Conservation (phyloP, 2,329 filamentous ascomycete species). For the Cordyceps farinosa region DNA sequence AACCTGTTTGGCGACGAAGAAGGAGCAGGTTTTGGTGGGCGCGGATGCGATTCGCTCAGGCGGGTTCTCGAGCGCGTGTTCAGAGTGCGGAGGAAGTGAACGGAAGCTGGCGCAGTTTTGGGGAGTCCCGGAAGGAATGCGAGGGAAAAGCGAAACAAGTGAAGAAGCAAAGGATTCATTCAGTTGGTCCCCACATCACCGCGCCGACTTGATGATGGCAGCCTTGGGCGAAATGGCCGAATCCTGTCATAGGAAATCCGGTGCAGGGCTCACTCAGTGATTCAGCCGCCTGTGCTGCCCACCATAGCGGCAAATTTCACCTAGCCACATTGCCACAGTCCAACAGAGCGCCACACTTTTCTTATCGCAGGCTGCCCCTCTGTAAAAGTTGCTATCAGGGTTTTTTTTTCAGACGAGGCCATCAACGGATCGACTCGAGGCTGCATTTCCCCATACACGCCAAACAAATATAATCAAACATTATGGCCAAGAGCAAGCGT, state of each 20-base stretch:
- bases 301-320: not conserved
- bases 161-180: not conserved
- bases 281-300: not conserved
- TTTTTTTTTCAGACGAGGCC: slow-evolving; percentile 8
- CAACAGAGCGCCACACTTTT: slow-evolving; percentile 6
- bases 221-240: not conserved
- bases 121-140: not conserved
- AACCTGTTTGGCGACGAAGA: not conserved
- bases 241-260: slow-evolving; percentile 1
- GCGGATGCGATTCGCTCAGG: slow-evolving; percentile 3
- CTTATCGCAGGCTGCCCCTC: slow-evolving; percentile 17
- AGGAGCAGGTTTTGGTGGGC: not conserved
- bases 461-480: slow-evolving; percentile 25
- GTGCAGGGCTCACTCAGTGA: not conserved
- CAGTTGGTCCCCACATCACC: not conserved
- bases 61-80: not conserved
- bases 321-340: slow-evolving; percentile 3
- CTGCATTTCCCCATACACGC: not conserved
- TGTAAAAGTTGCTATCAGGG: slow-evolving; percentile 16
- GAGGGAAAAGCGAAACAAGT: not conserved
- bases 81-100: slow-evolving; percentile 1
- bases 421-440: not conserved
- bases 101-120: not conserved
- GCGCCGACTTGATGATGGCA: slow-evolving; percentile 8
- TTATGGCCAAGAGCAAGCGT: slow-evolving; percentile 84